phyloP scores from a whole-genome alignment of 805 yeast species.

The Wickerhamiella dianesei region DNA sequence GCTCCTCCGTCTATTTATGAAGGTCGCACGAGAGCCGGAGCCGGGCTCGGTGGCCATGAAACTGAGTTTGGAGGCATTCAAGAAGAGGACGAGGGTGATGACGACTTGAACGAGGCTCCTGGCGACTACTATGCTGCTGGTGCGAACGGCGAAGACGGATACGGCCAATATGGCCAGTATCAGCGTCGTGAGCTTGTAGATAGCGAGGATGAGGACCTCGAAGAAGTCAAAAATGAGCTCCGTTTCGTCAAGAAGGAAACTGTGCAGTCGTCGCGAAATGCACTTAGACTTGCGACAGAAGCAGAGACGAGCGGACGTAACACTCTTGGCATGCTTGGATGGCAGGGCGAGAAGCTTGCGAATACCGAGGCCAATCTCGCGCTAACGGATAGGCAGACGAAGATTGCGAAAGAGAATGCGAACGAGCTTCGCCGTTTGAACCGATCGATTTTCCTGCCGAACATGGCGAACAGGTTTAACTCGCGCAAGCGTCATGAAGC shows the following conservation, averaged over 20 bases:
- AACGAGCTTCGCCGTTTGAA: conserved; percentile 65
- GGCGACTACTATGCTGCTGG: conserved; percentile 6
- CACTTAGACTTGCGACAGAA: conserved; percentile 54
- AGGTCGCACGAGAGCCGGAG: neutral
- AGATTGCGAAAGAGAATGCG: conserved; percentile 72
- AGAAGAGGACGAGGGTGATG: conserved; percentile 5
- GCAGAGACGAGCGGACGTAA: conserved; percentile 67
- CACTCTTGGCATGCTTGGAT: conserved; percentile 81
- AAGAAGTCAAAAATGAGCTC: conserved; percentile 69
- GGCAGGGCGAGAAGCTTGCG: conserved; percentile 79
- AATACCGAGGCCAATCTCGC: conserved; percentile 66
- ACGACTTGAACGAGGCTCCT: conserved; percentile 17
- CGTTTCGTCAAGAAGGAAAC: conserved; percentile 78
- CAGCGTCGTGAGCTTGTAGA: conserved; percentile 14
- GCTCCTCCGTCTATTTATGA: neutral
- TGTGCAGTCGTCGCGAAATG: conserved; percentile 71
- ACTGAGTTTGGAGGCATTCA: neutral
- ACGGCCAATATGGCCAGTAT: neutral
- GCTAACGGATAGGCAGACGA: conserved; percentile 66
- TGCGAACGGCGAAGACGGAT: conserved; percentile 5
- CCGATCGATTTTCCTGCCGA: conserved; percentile 68
- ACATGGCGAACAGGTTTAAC: conserved; percentile 77
- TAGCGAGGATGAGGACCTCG: conserved; percentile 74
- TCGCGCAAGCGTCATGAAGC: conserved; percentile 60
- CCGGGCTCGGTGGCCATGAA: neutral